Evolutionary conservation across 2,329 filamentous ascomycete species (phyloP).

Genomic region (Xenoacremonium recifei): DNA sequence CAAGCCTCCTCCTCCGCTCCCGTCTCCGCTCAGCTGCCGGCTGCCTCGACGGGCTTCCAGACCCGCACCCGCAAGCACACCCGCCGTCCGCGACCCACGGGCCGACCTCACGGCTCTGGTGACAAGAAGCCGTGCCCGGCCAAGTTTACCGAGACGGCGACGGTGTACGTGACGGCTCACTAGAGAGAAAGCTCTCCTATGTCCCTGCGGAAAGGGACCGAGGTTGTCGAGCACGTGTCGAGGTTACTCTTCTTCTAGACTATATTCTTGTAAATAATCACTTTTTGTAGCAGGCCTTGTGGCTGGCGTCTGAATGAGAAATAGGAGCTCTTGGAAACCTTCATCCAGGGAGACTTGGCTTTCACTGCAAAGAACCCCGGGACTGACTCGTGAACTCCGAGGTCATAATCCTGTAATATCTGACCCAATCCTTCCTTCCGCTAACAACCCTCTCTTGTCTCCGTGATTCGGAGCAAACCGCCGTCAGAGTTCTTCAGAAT

Average conservation of each 20-base stretch:
- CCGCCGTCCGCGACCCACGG: constrained; percentile 8
- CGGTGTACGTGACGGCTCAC: constrained; percentile 23
- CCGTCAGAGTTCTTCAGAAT: too few relatives aligned
- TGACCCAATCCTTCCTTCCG: too few relatives aligned
- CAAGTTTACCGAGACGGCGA: constrained; percentile 17
- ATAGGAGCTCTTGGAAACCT: too few relatives aligned
- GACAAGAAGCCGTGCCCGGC: constrained; percentile 9
- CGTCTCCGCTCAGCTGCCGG: constrained; percentile 7
- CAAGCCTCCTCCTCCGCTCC: background rate
- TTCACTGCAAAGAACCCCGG: too few relatives aligned
- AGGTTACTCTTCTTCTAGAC: background rate
- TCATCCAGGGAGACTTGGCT: too few relatives aligned
- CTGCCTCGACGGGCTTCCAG: background rate
- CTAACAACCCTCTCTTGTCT: background rate
- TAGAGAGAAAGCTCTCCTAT: background rate
- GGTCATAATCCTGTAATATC: too few relatives aligned
- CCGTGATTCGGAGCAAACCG: background rate
- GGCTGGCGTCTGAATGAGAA: background rate
- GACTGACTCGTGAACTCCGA: too few relatives aligned
- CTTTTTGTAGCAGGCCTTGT: background rate
- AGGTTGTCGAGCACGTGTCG: too few relatives aligned
- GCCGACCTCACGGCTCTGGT: constrained; percentile 11
- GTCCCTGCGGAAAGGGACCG: too few relatives aligned
- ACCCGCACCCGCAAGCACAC: constrained; percentile 10
- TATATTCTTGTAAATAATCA: background rate